Percentiles rank a stretch among this genome's conserved stretches.
phyloP scores from a whole-genome alignment of 2,329 filamentous ascomycete species.

The Curvularia sp. region DNA sequence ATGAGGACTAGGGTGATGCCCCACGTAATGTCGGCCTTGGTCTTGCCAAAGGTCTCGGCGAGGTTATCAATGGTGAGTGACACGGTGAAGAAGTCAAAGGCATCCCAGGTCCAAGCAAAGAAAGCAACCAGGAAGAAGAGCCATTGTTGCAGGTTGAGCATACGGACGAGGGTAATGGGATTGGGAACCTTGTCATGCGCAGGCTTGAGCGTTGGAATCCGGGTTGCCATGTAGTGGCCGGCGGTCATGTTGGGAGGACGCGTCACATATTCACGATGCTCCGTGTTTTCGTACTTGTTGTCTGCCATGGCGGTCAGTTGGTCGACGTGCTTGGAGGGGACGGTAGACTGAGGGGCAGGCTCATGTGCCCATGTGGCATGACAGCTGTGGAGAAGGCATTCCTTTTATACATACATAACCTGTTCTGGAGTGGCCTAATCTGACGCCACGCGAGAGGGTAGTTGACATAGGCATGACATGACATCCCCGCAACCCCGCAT shows the following conservation, averaged over 20 bases:
- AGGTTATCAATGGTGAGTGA: constrained; percentile 63
- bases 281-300: constrained; percentile 25
- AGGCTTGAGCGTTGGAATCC: constrained; percentile 63
- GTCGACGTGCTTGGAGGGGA: not conserved
- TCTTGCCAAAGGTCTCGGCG: constrained; percentile 61
- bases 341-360: not conserved
- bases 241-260: constrained; percentile 32
- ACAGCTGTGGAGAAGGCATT: not conserved
- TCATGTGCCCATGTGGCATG: not conserved
- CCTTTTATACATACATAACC: constrained; percentile 11
- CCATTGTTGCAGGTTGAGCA: constrained; percentile 65
- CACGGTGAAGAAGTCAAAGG: constrained; percentile 70
- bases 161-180: constrained; percentile 59
- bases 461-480: constrained; percentile 23
- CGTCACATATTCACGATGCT: constrained; percentile 28
- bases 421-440: too few relatives aligned
- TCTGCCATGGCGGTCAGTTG: constrained; percentile 27
- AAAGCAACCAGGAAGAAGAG: constrained; percentile 62
- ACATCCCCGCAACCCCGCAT: constrained; percentile 26
- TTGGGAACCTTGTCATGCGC: constrained; percentile 63
- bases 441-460: constrained; percentile 5
- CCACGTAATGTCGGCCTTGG: constrained; percentile 67
- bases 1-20: constrained; percentile 60
- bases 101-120: constrained; percentile 58
- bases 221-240: constrained; percentile 61